Base-by-base conservation (phyloP, 1,284 basidiomycete genomes). In the Neotropicomus parvogracilis region DNA sequence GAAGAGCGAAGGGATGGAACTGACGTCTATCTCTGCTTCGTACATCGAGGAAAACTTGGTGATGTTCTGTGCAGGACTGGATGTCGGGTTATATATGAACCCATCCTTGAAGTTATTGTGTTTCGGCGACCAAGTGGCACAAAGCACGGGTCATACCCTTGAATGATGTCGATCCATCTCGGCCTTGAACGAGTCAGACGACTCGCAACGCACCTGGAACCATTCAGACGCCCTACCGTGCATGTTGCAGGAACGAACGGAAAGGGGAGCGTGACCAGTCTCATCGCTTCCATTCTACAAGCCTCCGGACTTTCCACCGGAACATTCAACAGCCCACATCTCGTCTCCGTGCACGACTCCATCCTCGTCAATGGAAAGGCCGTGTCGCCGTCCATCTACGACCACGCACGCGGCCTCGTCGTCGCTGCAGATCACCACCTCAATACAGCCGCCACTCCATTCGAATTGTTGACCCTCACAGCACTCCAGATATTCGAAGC, bases 181-280 rank as follows among this genome's bases (percentile, higher is more conserved):
- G 83, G 84, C 1, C 75, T 97, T 1, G 74, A 83, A 33, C 81
- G 91, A 5, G 83, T 97, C 56, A 64, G 64, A 19, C 67, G 56
- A 6, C 74, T 97, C 3, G 75, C 87, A 43, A 52, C 63, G 5
- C 65, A 75, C 45, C 74, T 97, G 2, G 83, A 83, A 0, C 71
- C 77, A 0, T 84, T 88, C 59, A 79, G 72, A 0, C 80, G 91
- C 2, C 95, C 94, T 0, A 91, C 95, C 1, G 78, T 94, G 32
- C 97, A 99, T 63, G 79, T 99, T 44, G 86, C 93, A 4, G 95
- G 97, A 0, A 99, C 97, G 0, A 99, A 99, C 69, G 95, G 95
- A 26, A 99, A 99, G 69, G 97, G 97, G 24, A 94, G 88, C 51
- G 91, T 95, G 10, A 86, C 91, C 8, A 85, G 88, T 2, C 75